Percentiles rank a stretch among this genome's conserved stretches.
Conservation (phyloP, 441 rosid species). For the Jatropha podagrica region DNA sequence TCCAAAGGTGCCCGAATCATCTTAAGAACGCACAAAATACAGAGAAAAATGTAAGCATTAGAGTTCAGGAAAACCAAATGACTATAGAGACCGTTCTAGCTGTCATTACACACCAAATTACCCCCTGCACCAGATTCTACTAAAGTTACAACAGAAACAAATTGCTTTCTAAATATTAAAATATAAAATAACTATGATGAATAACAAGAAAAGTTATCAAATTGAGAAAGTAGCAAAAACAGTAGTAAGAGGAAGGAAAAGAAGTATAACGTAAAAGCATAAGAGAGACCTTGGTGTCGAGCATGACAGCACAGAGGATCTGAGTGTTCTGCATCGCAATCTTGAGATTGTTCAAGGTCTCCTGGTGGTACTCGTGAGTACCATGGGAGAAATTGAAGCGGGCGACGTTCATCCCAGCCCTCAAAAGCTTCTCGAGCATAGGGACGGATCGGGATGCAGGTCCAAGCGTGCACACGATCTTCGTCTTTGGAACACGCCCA, state of each 20-base stretch:
- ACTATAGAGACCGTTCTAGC: neutral
- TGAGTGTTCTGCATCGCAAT: constrained; percentile 72
- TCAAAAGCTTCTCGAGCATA: constrained; percentile 79
- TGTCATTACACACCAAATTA: neutral
- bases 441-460: constrained; percentile 76
- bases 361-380: constrained; percentile 83
- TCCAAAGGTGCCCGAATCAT: neutral
- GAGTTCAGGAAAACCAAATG: neutral
- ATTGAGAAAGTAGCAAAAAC: neutral
- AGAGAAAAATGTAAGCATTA: neutral
- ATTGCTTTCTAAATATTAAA: neutral
- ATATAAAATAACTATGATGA: neutral
- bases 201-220: neutral
- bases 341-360: constrained; percentile 70
- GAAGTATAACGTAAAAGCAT: neutral
- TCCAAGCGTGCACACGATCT: constrained; percentile 85
- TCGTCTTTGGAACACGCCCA: constrained; percentile 70
- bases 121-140: neutral
- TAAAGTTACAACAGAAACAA: neutral
- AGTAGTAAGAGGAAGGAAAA: neutral
- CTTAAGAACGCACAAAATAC: neutral
- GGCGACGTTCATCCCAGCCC: constrained; percentile 90
- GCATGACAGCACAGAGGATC: constrained; percentile 87
- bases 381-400: constrained; percentile 97
- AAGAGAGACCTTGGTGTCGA: constrained; percentile 71